Conservation (phyloP, 257 asterid genomes). For the Striga asiatica region DNA sequence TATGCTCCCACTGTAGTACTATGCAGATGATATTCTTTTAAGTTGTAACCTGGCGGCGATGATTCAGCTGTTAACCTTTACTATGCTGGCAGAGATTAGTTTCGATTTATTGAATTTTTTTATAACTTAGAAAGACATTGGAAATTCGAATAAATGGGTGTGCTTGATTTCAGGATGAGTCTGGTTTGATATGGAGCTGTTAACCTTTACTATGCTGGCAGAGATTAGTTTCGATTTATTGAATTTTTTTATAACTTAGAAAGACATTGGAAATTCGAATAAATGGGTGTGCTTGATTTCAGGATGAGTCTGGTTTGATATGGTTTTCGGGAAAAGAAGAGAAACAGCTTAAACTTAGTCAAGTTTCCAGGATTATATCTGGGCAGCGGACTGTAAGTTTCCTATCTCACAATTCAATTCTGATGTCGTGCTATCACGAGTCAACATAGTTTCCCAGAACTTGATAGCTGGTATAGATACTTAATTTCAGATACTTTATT, state of each 20-base stretch:
- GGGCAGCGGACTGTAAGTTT: slow-evolving; percentile 97
- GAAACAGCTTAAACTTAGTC: slow-evolving; percentile 88
- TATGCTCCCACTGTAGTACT: neutral
- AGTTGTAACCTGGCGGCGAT: neutral
- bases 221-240: neutral
- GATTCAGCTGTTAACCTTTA: slow-evolving; percentile 4
- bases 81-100: slow-evolving; percentile 1
- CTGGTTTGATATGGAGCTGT: slow-evolving; percentile 95
- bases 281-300: slow-evolving; percentile 21
- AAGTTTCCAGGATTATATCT: slow-evolving; percentile 86
- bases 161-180: slow-evolving; percentile 69
- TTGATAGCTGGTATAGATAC: slow-evolving; percentile 8
- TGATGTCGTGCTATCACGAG: slow-evolving; percentile 1
- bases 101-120: neutral
- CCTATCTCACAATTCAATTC: slow-evolving; percentile 7
- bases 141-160: slow-evolving; percentile 12
- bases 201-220: neutral
- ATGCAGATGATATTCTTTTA: neutral
- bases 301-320: slow-evolving; percentile 94
- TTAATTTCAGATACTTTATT: neutral
- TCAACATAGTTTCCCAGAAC: neutral
- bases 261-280: slow-evolving; percentile 13
- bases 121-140: slow-evolving; percentile 2
- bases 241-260: slow-evolving; percentile 4
- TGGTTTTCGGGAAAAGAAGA: slow-evolving; percentile 99